Percentiles rank a stretch among this genome's conserved stretches.
These are phyloP conservation scores for Fraxinus nigra DNA, from an alignment of 305 asterid species.

Conservation along the genomic window DNA sequence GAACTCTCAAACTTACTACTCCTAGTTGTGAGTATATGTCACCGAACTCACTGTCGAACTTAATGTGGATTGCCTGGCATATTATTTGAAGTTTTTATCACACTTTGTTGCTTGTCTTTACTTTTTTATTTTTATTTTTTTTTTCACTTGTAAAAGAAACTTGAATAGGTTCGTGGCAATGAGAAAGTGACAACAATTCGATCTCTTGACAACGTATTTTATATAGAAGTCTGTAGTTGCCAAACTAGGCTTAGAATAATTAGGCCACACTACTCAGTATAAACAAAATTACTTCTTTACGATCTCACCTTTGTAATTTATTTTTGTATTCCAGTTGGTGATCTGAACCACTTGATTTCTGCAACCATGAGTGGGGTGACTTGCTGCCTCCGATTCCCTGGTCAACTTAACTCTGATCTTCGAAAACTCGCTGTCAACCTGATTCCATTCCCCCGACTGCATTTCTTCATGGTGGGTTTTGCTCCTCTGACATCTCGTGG, in stretches of 20 bases:
- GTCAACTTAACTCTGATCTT: constrained; percentile 76
- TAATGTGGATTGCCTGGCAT: background rate
- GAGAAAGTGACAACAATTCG: background rate
- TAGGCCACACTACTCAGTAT: background rate
- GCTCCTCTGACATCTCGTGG: constrained; percentile 80
- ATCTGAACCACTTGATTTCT: constrained; percentile 57
- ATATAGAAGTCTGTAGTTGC: too few species aligned
- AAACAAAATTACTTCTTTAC: background rate
- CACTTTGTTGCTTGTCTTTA: background rate
- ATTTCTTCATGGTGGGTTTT: constrained; percentile 81
- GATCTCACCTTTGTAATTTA: background rate
- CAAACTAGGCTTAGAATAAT: background rate
- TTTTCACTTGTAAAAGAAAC: background rate
- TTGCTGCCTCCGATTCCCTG: constrained; percentile 81
- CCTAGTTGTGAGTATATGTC: constrained; percentile 19
- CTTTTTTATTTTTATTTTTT: too few species aligned
- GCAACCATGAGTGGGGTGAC: constrained; percentile 85
- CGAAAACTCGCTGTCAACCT: constrained; percentile 74
- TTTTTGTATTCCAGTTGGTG: constrained; percentile 55
- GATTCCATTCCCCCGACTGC: constrained; percentile 81
- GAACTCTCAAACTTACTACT: constrained; percentile 79
- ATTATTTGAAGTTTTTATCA: background rate
- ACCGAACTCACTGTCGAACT: background rate
- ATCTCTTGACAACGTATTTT: too few species aligned
- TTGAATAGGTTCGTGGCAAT: background rate